Conservation (phyloP, 2,329 filamentous ascomycete genomes). For the Calonectria honghensis region DNA sequence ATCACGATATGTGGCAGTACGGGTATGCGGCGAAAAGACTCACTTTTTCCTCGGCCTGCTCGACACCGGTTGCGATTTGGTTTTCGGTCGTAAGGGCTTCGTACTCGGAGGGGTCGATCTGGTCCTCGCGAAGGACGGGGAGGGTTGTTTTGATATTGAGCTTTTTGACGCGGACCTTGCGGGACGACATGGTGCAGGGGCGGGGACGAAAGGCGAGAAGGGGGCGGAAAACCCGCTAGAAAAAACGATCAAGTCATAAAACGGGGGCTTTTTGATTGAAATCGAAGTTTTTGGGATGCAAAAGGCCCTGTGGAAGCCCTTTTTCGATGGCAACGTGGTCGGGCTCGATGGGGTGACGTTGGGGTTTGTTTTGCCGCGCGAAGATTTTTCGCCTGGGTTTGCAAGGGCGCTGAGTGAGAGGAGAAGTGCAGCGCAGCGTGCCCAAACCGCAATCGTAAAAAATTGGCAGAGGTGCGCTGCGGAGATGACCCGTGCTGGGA, state of each 20-base stretch:
- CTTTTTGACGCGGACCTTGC: constrained; percentile 90
- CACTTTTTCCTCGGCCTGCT: constrained; percentile 97
- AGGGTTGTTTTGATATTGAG: constrained; percentile 93
- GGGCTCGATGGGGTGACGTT: constrained; percentile 74
- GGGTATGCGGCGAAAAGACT: constrained; percentile 67
- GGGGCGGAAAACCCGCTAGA: constrained; percentile 76
- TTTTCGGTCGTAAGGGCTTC: constrained; percentile 88
- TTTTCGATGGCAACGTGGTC: constrained; percentile 73
- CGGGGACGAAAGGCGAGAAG: constrained; percentile 62
- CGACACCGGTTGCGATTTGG: constrained; percentile 96
- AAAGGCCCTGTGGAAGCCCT: constrained; percentile 68
- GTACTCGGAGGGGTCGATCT: constrained; percentile 91
- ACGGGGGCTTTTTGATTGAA: constrained; percentile 72
- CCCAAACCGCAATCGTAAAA: constrained; percentile 40
- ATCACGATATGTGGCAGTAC: constrained; percentile 56
- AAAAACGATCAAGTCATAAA: constrained; percentile 80
- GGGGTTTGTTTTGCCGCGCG: constrained; percentile 72
- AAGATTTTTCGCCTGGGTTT: constrained; percentile 71
- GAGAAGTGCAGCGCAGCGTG: constrained; percentile 38
- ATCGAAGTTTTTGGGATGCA: constrained; percentile 71
- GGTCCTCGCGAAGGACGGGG: constrained; percentile 90
- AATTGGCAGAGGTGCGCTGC: constrained; percentile 44
- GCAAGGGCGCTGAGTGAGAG: constrained; percentile 54
- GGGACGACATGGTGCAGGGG: constrained; percentile 74
- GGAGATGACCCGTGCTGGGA: constrained; percentile 53